Conservation (phyloP, 169 alveolate genomes). For the Cystoisospora suis region DNA sequence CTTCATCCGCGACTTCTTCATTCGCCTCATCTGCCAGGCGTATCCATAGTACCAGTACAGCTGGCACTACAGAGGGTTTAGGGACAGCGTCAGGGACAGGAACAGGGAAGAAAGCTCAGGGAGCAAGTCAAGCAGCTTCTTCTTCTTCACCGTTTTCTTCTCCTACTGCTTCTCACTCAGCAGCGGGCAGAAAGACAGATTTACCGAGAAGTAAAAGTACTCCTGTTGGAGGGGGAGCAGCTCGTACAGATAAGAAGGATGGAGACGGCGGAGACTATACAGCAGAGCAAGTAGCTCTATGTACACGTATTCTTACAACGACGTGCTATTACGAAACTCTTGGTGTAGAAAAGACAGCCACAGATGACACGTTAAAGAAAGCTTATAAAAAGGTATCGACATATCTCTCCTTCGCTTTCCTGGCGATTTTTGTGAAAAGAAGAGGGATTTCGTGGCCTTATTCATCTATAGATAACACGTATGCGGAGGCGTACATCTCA, state of each 20-base stretch:
- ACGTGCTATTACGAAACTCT: slow-evolving; percentile 90
- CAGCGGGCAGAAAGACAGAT: not conserved
- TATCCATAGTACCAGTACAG: too few species aligned
- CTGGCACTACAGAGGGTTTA: too few species aligned
- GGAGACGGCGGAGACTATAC: slow-evolving; percentile 55
- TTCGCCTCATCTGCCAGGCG: not conserved
- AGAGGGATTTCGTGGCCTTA: too few species aligned
- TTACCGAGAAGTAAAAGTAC: not conserved
- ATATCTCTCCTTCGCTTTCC: too few species aligned
- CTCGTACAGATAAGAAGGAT: slow-evolving; percentile 51
- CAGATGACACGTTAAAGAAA: slow-evolving; percentile 87
- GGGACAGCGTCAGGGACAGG: too few species aligned
- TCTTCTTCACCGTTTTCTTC: not conserved
- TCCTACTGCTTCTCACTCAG: not conserved
- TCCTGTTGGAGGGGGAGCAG: slow-evolving; percentile 38
- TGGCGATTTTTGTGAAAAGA: too few species aligned
- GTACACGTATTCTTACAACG: slow-evolving; percentile 82
- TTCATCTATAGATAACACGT: too few species aligned
- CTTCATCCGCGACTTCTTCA: not conserved
- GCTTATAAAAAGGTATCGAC: slow-evolving; percentile 89
- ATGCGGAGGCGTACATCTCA: too few species aligned
- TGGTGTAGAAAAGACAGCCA: slow-evolving; percentile 88
- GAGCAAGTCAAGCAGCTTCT: not conserved
- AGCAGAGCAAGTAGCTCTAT: slow-evolving; percentile 74
- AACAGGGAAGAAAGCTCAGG: not conserved